A percentile compares a stretch with the other conserved stretches of the same genome.
Evolutionary conservation across 169 alveolate species (phyloP).

Genomic region (Ichthyophthirius multifiliis): DNA sequence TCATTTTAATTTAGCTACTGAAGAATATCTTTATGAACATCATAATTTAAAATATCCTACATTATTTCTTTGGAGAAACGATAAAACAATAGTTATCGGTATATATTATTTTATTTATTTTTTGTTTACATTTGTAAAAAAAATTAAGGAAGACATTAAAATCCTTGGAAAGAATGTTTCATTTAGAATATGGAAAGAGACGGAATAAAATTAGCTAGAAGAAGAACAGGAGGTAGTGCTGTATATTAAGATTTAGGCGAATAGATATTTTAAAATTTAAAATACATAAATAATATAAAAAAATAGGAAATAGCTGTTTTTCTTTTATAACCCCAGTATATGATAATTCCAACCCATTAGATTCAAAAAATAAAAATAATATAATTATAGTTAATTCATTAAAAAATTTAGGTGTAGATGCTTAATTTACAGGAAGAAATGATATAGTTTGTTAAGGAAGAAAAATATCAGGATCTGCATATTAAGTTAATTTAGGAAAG

Average conservation of each 20-base stretch:
- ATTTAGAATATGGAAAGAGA: slow-evolving; percentile 79
- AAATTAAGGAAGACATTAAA: slow-evolving; percentile 76
- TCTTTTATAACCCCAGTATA: slow-evolving; percentile 77
- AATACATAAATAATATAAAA: neutral
- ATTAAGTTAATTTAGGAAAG: slow-evolving; percentile 72
- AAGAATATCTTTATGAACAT: slow-evolving; percentile 61
- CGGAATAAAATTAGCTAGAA: slow-evolving; percentile 85
- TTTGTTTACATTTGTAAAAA: neutral
- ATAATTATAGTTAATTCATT: slow-evolving; percentile 76
- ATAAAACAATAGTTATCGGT: slow-evolving; percentile 91
- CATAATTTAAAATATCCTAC: slow-evolving; percentile 61
- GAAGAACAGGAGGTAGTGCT: slow-evolving; percentile 97
- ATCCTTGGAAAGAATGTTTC: slow-evolving; percentile 94
- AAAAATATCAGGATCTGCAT: slow-evolving; percentile 91
- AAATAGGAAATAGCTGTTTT: slow-evolving; percentile 88
- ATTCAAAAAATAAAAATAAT: slow-evolving; percentile 67
- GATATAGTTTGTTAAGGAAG: slow-evolving; percentile 84
- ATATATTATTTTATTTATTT: slow-evolving; percentile 22
- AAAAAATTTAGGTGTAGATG: slow-evolving; percentile 55
- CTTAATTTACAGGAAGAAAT: slow-evolving; percentile 88
- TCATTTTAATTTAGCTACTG: slow-evolving; percentile 56
- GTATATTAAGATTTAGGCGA: slow-evolving; percentile 84
- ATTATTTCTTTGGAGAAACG: slow-evolving; percentile 91
- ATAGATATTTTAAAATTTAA: neutral
- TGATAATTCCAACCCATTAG: slow-evolving; percentile 60